Evolutionary conservation across 495 filamentous ascomycete genomes (phyloP).

Genomic region (Lophiotrema nucula): DNA sequence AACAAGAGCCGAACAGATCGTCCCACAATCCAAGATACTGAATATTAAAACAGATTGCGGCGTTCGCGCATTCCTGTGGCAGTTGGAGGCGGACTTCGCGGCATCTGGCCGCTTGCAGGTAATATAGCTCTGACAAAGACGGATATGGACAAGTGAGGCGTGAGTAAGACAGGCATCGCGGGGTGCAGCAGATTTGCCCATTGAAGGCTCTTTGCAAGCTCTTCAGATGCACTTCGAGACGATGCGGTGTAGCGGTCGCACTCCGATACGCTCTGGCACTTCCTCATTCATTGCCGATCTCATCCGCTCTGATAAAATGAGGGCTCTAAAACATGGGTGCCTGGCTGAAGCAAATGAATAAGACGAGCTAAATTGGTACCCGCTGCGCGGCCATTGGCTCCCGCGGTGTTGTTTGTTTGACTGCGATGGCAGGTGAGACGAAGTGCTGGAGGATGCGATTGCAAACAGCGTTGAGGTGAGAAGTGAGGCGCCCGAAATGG

Average conservation of each 20-base stretch:
- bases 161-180: slow-evolving; percentile 7
- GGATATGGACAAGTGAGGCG: too few species aligned
- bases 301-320: slow-evolving; percentile 9
- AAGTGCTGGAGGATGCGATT: not conserved
- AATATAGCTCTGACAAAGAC: slow-evolving; percentile 1
- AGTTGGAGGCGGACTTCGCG: too few species aligned
- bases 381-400: slow-evolving; percentile 19
- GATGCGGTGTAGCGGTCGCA: slow-evolving; percentile 7
- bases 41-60: slow-evolving; percentile 19
- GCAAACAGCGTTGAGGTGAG: not conserved
- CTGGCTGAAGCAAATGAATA: slow-evolving; percentile 25
- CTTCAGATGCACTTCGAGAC: slow-evolving; percentile 19
- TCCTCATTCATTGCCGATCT: slow-evolving; percentile 28
- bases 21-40: not conserved
- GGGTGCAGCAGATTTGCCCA: not conserved
- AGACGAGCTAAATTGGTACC: slow-evolving; percentile 21
- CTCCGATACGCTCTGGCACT: slow-evolving; percentile 8
- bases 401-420: slow-evolving; percentile 15
- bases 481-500: not conserved
- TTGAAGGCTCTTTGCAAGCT: slow-evolving; percentile 8
- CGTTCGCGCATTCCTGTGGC: slow-evolving; percentile 13
- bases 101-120: too few species aligned
- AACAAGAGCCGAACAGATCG: slow-evolving; percentile 19
- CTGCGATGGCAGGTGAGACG: not conserved
- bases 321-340: slow-evolving; percentile 13